Evolutionary conservation across 176 grass and related monocot genomes (phyloP), one percentile per base, ranked within the genome.

Genomic region (Cymbopogon citratus): DNA sequence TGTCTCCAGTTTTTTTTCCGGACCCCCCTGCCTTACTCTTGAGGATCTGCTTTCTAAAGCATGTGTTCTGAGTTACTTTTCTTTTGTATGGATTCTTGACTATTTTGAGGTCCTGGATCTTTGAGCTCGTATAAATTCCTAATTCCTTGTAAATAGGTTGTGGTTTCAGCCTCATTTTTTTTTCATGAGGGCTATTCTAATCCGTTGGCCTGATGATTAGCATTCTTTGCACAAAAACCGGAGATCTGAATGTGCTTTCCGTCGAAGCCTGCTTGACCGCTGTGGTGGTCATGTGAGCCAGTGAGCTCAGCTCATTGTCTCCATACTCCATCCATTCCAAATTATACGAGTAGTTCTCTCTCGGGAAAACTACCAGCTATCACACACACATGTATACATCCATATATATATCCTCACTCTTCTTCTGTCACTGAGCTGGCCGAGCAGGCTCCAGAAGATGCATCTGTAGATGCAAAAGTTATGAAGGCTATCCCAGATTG

Each of bases 401-500:
- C 57, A 25, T 0, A 61, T 13, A 26, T 61, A 26, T 26, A 61
- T 26, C 26, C 26, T 28, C 26, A 5, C 61, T 15, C 61, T 14
- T 63, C 60, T 63, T 63, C 61, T 2, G 6, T 12, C 25, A 63
- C 26, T 29, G 61, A 62, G 27, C 74, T 39, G 52, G 49, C 34
- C 9, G 19, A 78, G 35, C 36, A 29, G 57, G 70, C 57, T 74
- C 70, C 27, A 9, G 27, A 14, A 71, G 46, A 5, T 24, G 25
- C 28, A 51, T 83, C 3, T 75, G 40, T 43, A 74, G 54, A 66
- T 18, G 24, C 39, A 51, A 64, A 65, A 31, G 16, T 63, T 64
- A 83, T 83, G 81, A 83, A 75, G 69, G 69, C 57, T 78, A 14
- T 46, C 57, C 14, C 1, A 43, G 29, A 69, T 52, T 49, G 25